phyloP scores from a whole-genome alignment of 768 basidiomycete species.

The Agrocybe pediades region DNA sequence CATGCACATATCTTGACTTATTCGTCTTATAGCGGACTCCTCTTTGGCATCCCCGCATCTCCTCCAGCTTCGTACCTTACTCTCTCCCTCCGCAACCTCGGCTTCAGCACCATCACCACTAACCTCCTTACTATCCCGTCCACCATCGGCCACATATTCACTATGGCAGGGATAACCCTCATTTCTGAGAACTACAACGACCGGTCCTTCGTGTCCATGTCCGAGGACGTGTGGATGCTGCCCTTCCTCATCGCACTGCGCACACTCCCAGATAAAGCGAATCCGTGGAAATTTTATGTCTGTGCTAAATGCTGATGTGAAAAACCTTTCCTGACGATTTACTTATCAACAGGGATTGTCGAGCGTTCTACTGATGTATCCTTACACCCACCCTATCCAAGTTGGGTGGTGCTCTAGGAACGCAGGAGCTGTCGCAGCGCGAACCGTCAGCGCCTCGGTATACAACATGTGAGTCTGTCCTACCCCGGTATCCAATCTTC shows the following conservation, averaged over 20 bases:
- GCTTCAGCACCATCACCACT: slow-evolving; percentile 62
- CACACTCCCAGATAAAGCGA: no score
- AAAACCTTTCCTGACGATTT: no score
- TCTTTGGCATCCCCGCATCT: slow-evolving; percentile 47
- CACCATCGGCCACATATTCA: slow-evolving; percentile 46
- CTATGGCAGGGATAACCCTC: slow-evolving; percentile 47
- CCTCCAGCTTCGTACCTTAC: slow-evolving; percentile 69
- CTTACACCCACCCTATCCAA: slow-evolving; percentile 30
- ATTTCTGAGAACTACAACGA: slow-evolving; percentile 57
- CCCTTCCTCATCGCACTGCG: slow-evolving; percentile 58
- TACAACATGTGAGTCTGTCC: slow-evolving; percentile 68
- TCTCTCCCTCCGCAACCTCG: slow-evolving; percentile 58
- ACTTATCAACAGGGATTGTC: slow-evolving; percentile 57
- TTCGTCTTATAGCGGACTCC: slow-evolving; percentile 25
- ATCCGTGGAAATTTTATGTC: no score
- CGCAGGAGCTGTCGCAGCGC: slow-evolving; percentile 7
- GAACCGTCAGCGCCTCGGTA: slow-evolving; percentile 44
- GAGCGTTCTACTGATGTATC: slow-evolving; percentile 56
- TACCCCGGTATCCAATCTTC: background rate
- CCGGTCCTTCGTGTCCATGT: slow-evolving; percentile 47
- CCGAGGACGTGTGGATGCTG: slow-evolving; percentile 61
- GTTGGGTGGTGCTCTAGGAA: slow-evolving; percentile 5
- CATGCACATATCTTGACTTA: no score
- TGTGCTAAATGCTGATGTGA: no score
- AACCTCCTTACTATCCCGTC: slow-evolving; percentile 68